A percentile compares a stretch with the other conserved stretches of the same genome.
phyloP scores from a whole-genome alignment of 495 filamentous ascomycete species.

The Pyrenopolyporus hunteri region DNA sequence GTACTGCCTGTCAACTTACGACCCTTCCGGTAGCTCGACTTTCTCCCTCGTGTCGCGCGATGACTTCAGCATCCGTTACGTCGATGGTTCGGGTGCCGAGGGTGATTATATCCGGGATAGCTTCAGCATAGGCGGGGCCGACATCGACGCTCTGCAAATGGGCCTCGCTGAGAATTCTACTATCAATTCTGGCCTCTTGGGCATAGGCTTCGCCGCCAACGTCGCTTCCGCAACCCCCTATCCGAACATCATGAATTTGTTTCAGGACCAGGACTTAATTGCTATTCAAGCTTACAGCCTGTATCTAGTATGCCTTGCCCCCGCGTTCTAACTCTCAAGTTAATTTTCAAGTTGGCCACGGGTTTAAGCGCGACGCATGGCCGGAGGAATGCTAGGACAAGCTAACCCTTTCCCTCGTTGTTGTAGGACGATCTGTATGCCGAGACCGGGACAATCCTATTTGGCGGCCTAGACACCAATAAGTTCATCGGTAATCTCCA shows the following conservation, averaged over 20 bases:
- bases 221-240: constrained; percentile 72
- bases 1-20: constrained; percentile 42
- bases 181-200: constrained; percentile 80
- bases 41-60: constrained; percentile 66
- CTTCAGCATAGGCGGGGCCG: constrained; percentile 69
- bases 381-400: neutral
- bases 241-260: constrained; percentile 75
- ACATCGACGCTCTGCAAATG: constrained; percentile 74
- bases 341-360: neutral
- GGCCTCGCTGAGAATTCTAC: constrained; percentile 76
- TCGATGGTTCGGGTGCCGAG: constrained; percentile 64
- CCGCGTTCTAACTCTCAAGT: too few species aligned
- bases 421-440: constrained; percentile 58
- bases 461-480: constrained; percentile 85
- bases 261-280: constrained; percentile 74
- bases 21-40: constrained; percentile 70
- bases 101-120: constrained; percentile 85
- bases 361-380: neutral
- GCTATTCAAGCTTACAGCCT: constrained; percentile 84
- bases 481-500: constrained; percentile 80
- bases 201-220: constrained; percentile 81
- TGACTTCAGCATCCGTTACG: constrained; percentile 82
- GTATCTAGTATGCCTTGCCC: constrained; percentile 60
- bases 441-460: constrained; percentile 79
- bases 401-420: constrained; percentile 11